Evolutionary conservation across 441 rosid species (phyloP), one percentile per base, ranked within the genome.

Genomic region (Populus hybrid): DNA sequence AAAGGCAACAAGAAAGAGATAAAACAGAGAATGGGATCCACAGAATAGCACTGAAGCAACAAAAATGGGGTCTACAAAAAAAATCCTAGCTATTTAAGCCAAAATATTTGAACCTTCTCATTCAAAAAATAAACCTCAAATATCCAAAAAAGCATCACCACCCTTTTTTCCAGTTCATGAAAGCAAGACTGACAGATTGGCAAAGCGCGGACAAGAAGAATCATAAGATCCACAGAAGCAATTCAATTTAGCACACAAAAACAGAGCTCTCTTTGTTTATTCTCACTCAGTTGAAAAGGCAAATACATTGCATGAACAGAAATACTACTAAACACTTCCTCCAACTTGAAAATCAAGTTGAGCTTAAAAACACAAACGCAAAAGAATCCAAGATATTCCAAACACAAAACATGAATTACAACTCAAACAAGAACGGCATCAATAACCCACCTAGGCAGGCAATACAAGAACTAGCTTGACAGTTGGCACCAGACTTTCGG

Each of bases 21-120:
- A 87, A 75, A 75, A 80, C 76, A 84, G 76, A 72, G 77, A 88
- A 89, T 74, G 87, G 77, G 85, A 91, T 87, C 94, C 91, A 85
- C 89, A 83, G 59, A 86, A 85, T 83, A 79, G 79, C 83, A 78
- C 0, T 28, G 78, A 80, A 80, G 70, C 71, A 80, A 74, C 38
- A 75, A 78, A 83, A 73, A 76, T 69, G 82, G 85, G 83, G 82
- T 79, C 82, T 80, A 81, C 80, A 28, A 69, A 21, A 30, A 68
- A 40, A 30, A 4, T 50, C 74, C 70, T 28, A 59, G 74, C 75
- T 38, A 84, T 83, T n/a, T 73, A 63, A 79, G 76, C 75, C 81
- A 67, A 81, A 76, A 71, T 67, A 72, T 53, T 67, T 30, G 74
- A 57, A 70, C 68, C 21, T 81, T 83, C 75, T 81, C 84, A 82